phyloP scores from a whole-genome alignment of 331 rosid species.

The Dryas integrifolia region DNA sequence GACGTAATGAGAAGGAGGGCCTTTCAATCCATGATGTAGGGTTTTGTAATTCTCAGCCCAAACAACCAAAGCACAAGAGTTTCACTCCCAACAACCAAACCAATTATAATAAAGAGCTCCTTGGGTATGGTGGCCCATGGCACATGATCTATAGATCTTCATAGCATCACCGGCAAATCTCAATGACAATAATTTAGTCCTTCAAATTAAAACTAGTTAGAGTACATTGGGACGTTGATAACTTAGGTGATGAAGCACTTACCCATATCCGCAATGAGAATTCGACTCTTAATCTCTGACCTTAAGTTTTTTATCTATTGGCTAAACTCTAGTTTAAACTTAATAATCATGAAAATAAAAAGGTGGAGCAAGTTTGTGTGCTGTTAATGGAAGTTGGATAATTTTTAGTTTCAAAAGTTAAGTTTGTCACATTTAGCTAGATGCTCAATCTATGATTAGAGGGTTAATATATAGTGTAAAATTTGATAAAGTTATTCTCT shows the following conservation, averaged over 20 bases:
- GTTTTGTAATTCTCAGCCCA: slow-evolving; percentile 10
- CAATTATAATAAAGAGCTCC: slow-evolving; percentile 11
- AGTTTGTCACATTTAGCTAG: not conserved
- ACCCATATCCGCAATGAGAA: not conserved
- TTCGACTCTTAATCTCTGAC: no score
- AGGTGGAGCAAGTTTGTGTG: not conserved
- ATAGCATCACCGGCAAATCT: slow-evolving; percentile 17
- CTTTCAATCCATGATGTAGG: slow-evolving; percentile 6
- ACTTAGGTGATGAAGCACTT: not conserved
- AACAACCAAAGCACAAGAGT: slow-evolving; percentile 18
- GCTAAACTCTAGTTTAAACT: no score
- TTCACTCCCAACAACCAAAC: slow-evolving; percentile 20
- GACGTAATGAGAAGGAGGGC: slow-evolving; percentile 19
- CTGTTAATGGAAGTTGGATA: not conserved
- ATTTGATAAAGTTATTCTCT: not conserved
- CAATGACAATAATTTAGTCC: not conserved
- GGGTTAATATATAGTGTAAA: not conserved
- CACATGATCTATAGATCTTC: not conserved
- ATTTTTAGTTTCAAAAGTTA: not conserved
- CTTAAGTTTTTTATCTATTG: no score
- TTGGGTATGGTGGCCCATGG: slow-evolving; percentile 9
- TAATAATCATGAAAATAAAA: no score
- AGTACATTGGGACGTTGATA: not conserved
- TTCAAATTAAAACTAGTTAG: not conserved
- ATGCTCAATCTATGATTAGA: not conserved